phyloP scores from a whole-genome alignment of 1,284 basidiomycete species.

The Golubevia pallescens region DNA sequence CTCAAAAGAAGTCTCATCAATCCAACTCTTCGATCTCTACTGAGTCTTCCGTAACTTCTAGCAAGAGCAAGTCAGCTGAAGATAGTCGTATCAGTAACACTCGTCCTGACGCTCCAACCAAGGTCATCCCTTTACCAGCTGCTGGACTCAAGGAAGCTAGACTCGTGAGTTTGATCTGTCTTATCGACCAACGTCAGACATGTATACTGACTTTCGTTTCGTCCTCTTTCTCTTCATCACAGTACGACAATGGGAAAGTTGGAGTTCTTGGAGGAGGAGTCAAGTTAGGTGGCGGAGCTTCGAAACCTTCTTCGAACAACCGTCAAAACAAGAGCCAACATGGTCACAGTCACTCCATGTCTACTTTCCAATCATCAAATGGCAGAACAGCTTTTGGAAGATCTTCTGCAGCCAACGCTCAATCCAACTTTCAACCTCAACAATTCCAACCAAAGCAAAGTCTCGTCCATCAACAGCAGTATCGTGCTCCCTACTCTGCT shows the following conservation, averaged over 20 bases:
- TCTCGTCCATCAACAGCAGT: background rate
- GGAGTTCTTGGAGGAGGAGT: constrained; percentile 50
- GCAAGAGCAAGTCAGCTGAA: background rate
- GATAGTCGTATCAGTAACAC: constrained; percentile 6
- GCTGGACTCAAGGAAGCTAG: background rate
- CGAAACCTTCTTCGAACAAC: background rate
- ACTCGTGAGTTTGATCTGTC: background rate
- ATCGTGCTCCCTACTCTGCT: constrained; percentile 19
- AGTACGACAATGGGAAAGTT: constrained; percentile 49
- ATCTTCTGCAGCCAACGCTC: background rate
- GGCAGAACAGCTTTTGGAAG: background rate
- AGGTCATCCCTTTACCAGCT: background rate
- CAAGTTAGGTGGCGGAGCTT: constrained; percentile 22
- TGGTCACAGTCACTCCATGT: background rate
- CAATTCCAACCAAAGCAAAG: background rate
- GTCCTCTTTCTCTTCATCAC: too few relatives aligned
- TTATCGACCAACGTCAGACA: too few relatives aligned
- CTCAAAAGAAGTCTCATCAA: constrained; percentile 5
- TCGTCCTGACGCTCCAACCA: background rate
- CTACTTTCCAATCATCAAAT: background rate
- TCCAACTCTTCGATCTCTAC: background rate
- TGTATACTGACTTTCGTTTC: too few relatives aligned
- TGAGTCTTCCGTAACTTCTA: too few relatives aligned
- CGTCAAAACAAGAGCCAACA: background rate
- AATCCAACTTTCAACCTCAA: constrained; percentile 2